Evolutionary conservation across 805 yeast genomes (phyloP).

Genomic region (Monosporozyma aerobia): DNA sequence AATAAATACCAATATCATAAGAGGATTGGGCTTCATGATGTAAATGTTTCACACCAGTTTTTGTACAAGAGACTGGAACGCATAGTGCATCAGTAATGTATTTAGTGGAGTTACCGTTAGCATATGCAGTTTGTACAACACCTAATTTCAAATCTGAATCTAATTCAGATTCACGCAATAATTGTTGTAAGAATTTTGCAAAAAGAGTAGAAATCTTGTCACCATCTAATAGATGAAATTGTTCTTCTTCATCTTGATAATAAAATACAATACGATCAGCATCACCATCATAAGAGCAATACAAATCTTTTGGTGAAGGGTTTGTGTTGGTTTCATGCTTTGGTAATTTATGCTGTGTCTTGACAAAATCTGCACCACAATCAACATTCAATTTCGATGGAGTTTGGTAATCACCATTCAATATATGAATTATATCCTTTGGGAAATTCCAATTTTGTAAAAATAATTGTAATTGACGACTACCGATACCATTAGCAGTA

Average conservation of each 20-base stretch:
- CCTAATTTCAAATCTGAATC: constrained; percentile 45
- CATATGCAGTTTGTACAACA: constrained; percentile 95
- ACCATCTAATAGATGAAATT: constrained; percentile 70
- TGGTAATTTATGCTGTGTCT: constrained; percentile 78
- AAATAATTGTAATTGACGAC: constrained; percentile 53
- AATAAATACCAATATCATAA: constrained; percentile 87
- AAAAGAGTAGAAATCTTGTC: constrained; percentile 85
- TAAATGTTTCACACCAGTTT: constrained; percentile 94
- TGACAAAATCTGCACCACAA: constrained; percentile 95
- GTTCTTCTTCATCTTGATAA: constrained; percentile 32
- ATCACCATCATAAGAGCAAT: constrained; percentile 91
- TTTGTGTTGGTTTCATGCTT: constrained; percentile 14
- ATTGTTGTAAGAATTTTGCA: constrained; percentile 54
- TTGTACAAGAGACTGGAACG: constrained; percentile 77
- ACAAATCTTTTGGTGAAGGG: constrained; percentile 33
- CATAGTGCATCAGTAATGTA: constrained; percentile 52
- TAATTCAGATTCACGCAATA: constrained; percentile 39
- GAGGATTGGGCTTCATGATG: constrained; percentile 79
- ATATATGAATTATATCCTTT: constrained; percentile 33
- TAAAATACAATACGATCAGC: constrained; percentile 91
- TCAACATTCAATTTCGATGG: constrained; percentile 59
- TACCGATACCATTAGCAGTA: constrained; percentile 97
- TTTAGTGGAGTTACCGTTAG: constrained; percentile 84
- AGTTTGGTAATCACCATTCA: constrained; percentile 45
- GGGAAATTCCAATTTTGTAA: constrained; percentile 27